Evolutionary conservation across 2,329 filamentous ascomycete genomes (phyloP), one percentile per base, ranked within the genome.

Genomic region (Emericellopsis cladophorae): DNA sequence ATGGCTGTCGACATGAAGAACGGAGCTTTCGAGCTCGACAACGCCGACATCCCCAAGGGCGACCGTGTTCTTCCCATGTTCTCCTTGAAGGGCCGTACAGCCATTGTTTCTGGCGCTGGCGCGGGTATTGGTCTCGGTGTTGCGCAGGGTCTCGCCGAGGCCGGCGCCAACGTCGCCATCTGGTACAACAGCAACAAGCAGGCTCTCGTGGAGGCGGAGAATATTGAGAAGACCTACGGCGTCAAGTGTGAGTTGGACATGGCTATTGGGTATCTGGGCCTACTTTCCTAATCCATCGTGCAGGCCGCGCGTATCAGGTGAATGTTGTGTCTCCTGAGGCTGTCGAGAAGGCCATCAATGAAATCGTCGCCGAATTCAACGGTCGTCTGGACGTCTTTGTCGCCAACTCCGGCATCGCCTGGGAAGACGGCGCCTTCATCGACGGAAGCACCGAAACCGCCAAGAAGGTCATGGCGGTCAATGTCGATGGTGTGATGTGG

Each of bases 401-500:
- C 36, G 84, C 84, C 49, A 90, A 92, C 55, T 79, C 80, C 12
- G 84, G 84, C 40, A 79, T 88, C 40, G 71, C 79, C 1, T 89
- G 82, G 82, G 79, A 72, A 2, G 68, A 84, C 44, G 80, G 81
- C 0, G 56, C 77, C 8, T 76, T 82, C 54, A 66, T 85, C 31
- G 78, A 84, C 45, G 81, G 78, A 21, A 63, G 74, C 5, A 54
- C 79, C 15, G 70, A 76, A 15, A 73, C 76, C 51, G 84, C 84
- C 62, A 69, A 70, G 39, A 72, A 77, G 45, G 80, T 90, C 32
- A 68, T 87, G 48, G 64, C 68, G 37, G 81, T 82, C 39, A 84
- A 92, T 57, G 61, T 90, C 12, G 81, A 86, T 56, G 81, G 82
- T 39, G 81, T 81, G 32, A 87, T 83, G 62, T 90, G 84, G 70